phyloP scores from a whole-genome alignment of 176 grass and related monocot species.

The Puccinellia tenuiflora region DNA sequence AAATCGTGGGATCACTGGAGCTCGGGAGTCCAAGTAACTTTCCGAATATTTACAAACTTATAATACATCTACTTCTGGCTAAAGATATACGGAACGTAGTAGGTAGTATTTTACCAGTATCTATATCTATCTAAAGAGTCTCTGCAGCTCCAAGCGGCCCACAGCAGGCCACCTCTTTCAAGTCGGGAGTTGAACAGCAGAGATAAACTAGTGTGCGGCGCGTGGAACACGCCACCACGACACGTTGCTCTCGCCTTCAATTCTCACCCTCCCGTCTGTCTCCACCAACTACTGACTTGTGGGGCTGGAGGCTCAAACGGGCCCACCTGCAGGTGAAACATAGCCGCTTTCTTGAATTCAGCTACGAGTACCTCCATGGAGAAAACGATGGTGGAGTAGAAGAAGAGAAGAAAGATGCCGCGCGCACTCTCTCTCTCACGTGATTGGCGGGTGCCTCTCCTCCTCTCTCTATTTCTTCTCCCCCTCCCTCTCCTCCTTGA shows the following conservation, averaged over 20 bases:
- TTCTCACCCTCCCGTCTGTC: not conserved
- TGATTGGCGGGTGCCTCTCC: constrained; percentile 4
- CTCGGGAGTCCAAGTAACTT: too few species aligned
- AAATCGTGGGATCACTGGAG: too few species aligned
- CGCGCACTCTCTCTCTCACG: not conserved
- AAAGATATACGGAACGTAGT: too few species aligned
- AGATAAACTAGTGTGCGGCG: not conserved
- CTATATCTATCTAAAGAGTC: too few species aligned
- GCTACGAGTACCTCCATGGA: not conserved
- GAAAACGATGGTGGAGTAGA: too few species aligned
- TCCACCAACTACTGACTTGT: not conserved
- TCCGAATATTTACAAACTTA: too few species aligned
- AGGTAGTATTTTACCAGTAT: too few species aligned
- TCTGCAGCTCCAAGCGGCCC: not conserved
- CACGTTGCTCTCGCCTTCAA: not conserved
- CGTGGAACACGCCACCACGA: not conserved
- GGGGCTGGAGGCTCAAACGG: too few species aligned
- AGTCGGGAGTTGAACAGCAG: not conserved
- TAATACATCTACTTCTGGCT: too few species aligned
- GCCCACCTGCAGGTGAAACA: too few species aligned
- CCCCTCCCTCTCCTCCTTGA: not conserved
- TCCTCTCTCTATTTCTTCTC: not conserved
- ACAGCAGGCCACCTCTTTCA: not conserved
- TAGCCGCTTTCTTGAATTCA: too few species aligned
- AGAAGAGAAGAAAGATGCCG: not conserved